phyloP scores from a whole-genome alignment of 192 early-diverging fungal genomes.

The Entomortierella beljakovae region DNA sequence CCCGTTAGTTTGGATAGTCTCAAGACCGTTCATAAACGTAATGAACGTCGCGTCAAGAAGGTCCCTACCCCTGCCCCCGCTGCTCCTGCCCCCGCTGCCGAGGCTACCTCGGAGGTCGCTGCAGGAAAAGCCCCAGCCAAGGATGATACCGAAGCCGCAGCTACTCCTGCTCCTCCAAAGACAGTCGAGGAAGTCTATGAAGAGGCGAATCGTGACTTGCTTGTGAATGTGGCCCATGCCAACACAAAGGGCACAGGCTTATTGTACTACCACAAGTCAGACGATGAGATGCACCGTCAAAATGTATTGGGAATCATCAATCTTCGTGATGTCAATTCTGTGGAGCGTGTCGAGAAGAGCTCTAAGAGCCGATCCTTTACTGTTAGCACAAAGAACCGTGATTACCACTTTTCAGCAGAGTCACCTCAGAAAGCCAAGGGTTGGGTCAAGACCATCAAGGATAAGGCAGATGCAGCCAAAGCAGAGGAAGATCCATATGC shows the following conservation, averaged over 20 bases:
- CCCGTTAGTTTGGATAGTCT: slow-evolving; percentile 35
- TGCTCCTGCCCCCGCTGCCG: slow-evolving; percentile 10
- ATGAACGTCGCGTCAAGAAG: slow-evolving; percentile 49
- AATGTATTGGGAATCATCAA: slow-evolving; percentile 54
- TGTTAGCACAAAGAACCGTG: slow-evolving; percentile 52
- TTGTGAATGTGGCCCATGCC: slow-evolving; percentile 52
- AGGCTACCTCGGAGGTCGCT: slow-evolving; percentile 22
- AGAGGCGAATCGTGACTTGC: slow-evolving; percentile 35
- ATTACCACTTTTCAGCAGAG: slow-evolving; percentile 51
- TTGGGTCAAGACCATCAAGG: slow-evolving; percentile 54
- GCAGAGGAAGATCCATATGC: slow-evolving; percentile 15
- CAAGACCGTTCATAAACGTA: slow-evolving; percentile 37
- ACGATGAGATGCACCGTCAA: slow-evolving; percentile 32
- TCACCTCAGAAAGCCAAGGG: slow-evolving; percentile 45
- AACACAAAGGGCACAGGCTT: slow-evolving; percentile 53
- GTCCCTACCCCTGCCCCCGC: slow-evolving; percentile 22
- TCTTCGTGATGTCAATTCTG: slow-evolving; percentile 51
- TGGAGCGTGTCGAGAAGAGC: slow-evolving; percentile 46
- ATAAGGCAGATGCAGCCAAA: slow-evolving; percentile 48
- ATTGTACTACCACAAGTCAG: slow-evolving; percentile 55
- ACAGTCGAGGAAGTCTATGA: slow-evolving; percentile 40
- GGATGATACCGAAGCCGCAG: slow-evolving; percentile 3
- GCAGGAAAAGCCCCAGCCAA: slow-evolving; percentile 28
- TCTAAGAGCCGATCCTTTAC: slow-evolving; percentile 48
- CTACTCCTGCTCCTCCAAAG: slow-evolving; percentile 14